A percentile compares a stretch with the other conserved stretches of the same genome.
Evolutionary conservation across 1,284 basidiomycete species (phyloP).

Genomic region (Ustilago bromivora): DNA sequence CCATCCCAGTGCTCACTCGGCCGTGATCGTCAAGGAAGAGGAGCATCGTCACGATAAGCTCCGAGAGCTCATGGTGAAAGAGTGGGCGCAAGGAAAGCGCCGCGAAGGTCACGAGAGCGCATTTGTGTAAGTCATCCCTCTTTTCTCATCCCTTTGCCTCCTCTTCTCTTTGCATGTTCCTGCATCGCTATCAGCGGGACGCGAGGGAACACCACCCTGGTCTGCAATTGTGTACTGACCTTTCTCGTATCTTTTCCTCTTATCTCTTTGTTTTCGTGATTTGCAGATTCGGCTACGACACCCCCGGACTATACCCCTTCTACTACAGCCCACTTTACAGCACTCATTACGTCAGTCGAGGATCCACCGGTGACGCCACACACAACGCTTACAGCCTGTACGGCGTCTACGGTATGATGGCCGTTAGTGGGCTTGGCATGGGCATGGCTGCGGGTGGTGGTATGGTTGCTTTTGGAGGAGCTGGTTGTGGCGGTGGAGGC

Average conservation of each 20-base stretch:
- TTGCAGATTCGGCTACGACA: constrained; percentile 43
- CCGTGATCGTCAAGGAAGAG: constrained; percentile 44
- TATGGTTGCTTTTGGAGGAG: constrained; percentile 20
- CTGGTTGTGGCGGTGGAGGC: constrained; percentile 28
- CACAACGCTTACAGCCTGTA: constrained; percentile 38
- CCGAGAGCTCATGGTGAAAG: constrained; percentile 31
- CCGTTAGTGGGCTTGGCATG: constrained; percentile 21
- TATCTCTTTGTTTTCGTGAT: background rate
- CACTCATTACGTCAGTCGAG: constrained; percentile 30
- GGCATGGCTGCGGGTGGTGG: constrained; percentile 17
- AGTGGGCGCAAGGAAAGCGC: constrained; percentile 44
- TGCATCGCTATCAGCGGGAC: background rate
- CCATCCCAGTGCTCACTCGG: constrained; percentile 50
- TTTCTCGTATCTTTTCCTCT: background rate
- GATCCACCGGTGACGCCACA: constrained; percentile 25
- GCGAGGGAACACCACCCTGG: background rate
- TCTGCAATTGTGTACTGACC: background rate
- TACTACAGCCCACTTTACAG: constrained; percentile 38
- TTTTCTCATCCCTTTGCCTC: constrained; percentile 3
- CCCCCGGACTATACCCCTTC: constrained; percentile 44
- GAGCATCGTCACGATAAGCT: constrained; percentile 38
- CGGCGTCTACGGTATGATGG: constrained; percentile 35
- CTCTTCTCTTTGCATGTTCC: background rate
- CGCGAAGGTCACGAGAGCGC: constrained; percentile 49
- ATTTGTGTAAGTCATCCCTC: constrained; percentile 35